Evolutionary conservation across 192 early-diverging fungal species (phyloP).

Genomic region (Powellomyces hirtus): DNA sequence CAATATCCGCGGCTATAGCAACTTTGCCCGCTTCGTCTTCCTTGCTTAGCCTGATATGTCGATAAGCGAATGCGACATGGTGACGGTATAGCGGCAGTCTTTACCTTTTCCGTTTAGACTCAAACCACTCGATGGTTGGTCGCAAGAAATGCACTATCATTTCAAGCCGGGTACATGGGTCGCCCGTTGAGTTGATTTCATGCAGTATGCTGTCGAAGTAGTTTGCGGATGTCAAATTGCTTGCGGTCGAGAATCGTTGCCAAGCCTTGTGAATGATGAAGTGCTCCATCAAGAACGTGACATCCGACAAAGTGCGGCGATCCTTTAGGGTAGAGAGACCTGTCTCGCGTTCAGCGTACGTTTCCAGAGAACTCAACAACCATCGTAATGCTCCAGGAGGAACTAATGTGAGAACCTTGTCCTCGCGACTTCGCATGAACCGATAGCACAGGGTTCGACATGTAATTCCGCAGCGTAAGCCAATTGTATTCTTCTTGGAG

Average conservation of each 20-base stretch:
- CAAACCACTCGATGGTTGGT: conserved; percentile 3
- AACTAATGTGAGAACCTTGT: not conserved
- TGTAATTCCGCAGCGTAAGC: not conserved
- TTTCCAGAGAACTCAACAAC: not conserved
- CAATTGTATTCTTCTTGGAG: not conserved
- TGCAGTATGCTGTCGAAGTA: too few relatives aligned
- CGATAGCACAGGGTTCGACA: not conserved
- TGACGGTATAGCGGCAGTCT: not conserved
- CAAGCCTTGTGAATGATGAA: not conserved
- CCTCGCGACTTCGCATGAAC: conserved; percentile 5
- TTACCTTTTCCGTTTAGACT: not conserved
- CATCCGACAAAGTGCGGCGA: not conserved
- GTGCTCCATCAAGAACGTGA: not conserved
- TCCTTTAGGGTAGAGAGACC: too few relatives aligned
- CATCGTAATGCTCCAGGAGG: not conserved
- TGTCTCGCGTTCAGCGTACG: not conserved
- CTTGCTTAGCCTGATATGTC: not conserved
- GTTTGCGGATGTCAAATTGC: too few relatives aligned
- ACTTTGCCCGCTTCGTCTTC: not conserved
- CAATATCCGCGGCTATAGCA: not conserved
- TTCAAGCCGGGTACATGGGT: too few relatives aligned
- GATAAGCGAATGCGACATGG: not conserved
- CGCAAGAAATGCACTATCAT: not conserved
- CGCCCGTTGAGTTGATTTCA: too few relatives aligned
- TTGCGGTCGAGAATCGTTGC: not conserved